Base-by-base conservation (phyloP, 352 stramenopile species). In the Globisporangium spinosum region DNA sequence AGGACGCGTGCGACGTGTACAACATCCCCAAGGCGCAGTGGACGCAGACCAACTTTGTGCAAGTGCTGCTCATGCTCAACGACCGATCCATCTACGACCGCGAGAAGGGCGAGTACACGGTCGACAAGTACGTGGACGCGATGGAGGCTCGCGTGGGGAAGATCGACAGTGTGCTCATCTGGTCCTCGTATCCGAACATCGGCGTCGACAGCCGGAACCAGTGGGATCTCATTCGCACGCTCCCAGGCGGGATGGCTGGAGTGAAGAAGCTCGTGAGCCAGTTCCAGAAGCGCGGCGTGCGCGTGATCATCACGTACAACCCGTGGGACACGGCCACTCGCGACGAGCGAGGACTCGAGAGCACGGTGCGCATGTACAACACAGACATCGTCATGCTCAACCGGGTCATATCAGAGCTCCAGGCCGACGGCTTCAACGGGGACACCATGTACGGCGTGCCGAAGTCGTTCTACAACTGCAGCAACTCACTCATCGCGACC, bases 381-480 rank as follows among this genome's bases (percentile, higher is more conserved):
- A 85, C 84, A 10, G 87, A 95, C 60, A 86, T 93, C n/a, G 64
- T 70, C 4, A 86, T 69, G 27, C 68, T 94, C 55, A 65, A 74
- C 17, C 58, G 73, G 34, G 58, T 91, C 22, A 20, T 93, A 0
- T 57, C 70, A 0, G 70, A 75, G 49, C 63, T 85, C 6, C 68
- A 77, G 22, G 83, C 79, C 22, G 89, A 97, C 56, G 89, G 81
- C 22, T 91, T 97, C 65, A 97, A 97, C 64, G 89, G 87, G 9
- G 89, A 97, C 76, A 97, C 89, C 17, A 94, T 97, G 84, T 94
- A 91, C 65, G 89, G 87, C 25, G 84, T 97, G 0, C 87, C 86
- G 1, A 83, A 77, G 58, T 76, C 85, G 15, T 97, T 95, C 64
- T 94, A 78, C 74, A 91, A 94, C 77, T 94, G 83, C 70, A 83